Percentiles rank a stretch among this genome's conserved stretches.
Conservation (phyloP, 805 yeast species). For the Millerozyma miso region DNA sequence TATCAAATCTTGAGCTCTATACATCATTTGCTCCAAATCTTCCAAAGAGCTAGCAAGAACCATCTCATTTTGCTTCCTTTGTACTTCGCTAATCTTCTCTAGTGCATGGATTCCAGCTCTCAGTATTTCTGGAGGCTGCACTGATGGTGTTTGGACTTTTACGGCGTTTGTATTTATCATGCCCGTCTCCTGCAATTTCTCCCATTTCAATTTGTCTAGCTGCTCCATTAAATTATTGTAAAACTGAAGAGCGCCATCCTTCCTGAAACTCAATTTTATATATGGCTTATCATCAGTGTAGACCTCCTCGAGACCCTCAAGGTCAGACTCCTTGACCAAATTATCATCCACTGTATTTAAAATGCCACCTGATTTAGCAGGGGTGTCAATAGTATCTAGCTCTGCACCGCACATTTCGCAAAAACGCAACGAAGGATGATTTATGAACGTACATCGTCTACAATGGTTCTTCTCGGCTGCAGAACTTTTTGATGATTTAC, state of each 20-base stretch:
- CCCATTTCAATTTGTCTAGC: constrained; percentile 53
- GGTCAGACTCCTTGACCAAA: constrained; percentile 7
- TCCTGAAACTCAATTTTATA: constrained; percentile 71
- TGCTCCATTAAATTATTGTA: constrained; percentile 37
- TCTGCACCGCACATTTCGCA: constrained; percentile 88
- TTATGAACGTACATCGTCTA: constrained; percentile 69
- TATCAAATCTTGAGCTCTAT: constrained; percentile 72
- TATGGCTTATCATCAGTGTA: constrained; percentile 32
- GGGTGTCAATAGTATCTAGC: constrained; percentile 8
- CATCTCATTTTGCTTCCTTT: constrained; percentile 53
- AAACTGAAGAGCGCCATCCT: constrained; percentile 59
- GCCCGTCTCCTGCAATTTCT: constrained; percentile 28
- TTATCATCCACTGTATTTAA: constrained; percentile 13
- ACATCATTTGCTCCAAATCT: constrained; percentile 72
- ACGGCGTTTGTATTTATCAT: constrained; percentile 35
- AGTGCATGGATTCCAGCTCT: constrained; percentile 68
- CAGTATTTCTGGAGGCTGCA: constrained; percentile 5
- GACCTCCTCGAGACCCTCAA: constrained; percentile 26
- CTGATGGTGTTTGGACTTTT: constrained; percentile 11
- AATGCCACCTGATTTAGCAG: not conserved
- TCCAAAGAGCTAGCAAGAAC: constrained; percentile 66
- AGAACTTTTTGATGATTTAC: constrained; percentile 13
- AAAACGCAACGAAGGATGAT: constrained; percentile 69
- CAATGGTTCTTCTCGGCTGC: constrained; percentile 30
- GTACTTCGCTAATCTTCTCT: constrained; percentile 51